phyloP scores from a whole-genome alignment of 495 filamentous ascomycete species.

The Aspergillus mulundensis region DNA sequence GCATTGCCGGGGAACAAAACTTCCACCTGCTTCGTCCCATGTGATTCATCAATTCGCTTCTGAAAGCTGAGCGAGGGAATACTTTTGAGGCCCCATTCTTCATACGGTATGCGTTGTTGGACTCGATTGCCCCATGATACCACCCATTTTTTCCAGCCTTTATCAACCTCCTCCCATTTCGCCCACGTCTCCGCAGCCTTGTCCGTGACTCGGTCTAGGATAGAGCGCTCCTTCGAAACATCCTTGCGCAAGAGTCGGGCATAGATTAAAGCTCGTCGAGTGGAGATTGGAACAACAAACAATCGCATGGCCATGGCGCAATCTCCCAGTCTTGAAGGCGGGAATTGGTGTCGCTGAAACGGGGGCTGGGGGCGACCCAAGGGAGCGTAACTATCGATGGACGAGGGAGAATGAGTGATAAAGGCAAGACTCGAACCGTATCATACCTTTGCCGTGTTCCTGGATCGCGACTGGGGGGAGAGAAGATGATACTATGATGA shows the following conservation, averaged over 20 bases:
- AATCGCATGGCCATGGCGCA: slow-evolving; percentile 67
- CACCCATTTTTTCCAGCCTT: slow-evolving; percentile 80
- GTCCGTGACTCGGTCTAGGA: slow-evolving; percentile 59
- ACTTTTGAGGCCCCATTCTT: slow-evolving; percentile 97
- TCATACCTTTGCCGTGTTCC: slow-evolving; percentile 17
- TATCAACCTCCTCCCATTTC: slow-evolving; percentile 77
- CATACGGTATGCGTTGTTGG: slow-evolving; percentile 82
- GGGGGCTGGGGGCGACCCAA: slow-evolving; percentile 9
- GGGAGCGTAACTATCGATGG: slow-evolving; percentile 20
- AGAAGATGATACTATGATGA: slow-evolving; percentile 1
- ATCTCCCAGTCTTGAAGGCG: background rate
- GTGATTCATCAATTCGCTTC: slow-evolving; percentile 55
- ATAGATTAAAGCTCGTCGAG: slow-evolving; percentile 86
- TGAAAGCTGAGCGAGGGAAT: slow-evolving; percentile 77
- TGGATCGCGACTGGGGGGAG: background rate
- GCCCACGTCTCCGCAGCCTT: slow-evolving; percentile 75
- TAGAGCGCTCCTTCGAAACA: slow-evolving; percentile 44
- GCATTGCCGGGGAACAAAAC: slow-evolving; percentile 72
- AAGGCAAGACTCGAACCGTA: slow-evolving; percentile 15
- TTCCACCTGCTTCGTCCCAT: slow-evolving; percentile 64
- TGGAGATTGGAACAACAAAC: slow-evolving; percentile 93
- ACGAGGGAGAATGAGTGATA: slow-evolving; percentile 15
- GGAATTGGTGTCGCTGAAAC: slow-evolving; percentile 1
- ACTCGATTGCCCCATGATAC: slow-evolving; percentile 82
- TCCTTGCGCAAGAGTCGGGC: slow-evolving; percentile 65